Base-by-base conservation (phyloP, 345 rosid genomes). In the Rhizophora mangle region DNA sequence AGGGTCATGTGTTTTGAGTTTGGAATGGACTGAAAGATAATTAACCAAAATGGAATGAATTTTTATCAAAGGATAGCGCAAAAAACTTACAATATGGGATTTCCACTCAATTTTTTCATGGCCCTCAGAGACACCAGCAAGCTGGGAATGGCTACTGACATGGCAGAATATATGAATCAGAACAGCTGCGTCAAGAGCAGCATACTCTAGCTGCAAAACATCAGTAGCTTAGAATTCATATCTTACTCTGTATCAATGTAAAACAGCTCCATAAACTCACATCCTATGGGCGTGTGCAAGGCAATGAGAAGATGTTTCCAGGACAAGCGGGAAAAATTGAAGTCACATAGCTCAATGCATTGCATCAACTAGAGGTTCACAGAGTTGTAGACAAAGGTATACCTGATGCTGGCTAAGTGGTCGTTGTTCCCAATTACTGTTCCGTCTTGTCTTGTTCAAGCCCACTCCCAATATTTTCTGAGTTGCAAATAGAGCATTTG, bases 141-240 rank as follows among this genome's bases (percentile, higher is more conserved):
- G 72, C 76, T 75, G 83, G 74, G 88, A 75, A 47, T 79, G 82
- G 64, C 72, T 70, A 0, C 80, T 74, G 16, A 86, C 70, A 67
- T 77, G 87, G 63, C 65, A 72, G 80, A 95, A 95, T 80, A 88
- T 86, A 85, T 87, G 93, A 73, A 92, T 22, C 59, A 88, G 90
- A 68, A 92, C 96, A n/a, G 81, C 96, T 58, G 97, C 96, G 78
- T 95, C 97, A 5, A 95, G 87, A 3, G 98, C 97, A 4, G 93
- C 97, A 74, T 92, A 89, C 83, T 95, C 96, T 55, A 95, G 87
- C 93, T 95, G 93, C 81, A 73, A 10, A 66, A 65, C 26, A 63
- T 6, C 21, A 46, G 22, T 32, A 53, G 29, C 55, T 69, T 26
- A 70, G 68, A 22, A 2, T 54, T 9, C 29, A 46, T 29, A 27